These are phyloP conservation scores for Pseudopyricularia cyperi DNA, from an alignment of 2,329 filamentous ascomycete genomes.

Conservation along the genomic window DNA sequence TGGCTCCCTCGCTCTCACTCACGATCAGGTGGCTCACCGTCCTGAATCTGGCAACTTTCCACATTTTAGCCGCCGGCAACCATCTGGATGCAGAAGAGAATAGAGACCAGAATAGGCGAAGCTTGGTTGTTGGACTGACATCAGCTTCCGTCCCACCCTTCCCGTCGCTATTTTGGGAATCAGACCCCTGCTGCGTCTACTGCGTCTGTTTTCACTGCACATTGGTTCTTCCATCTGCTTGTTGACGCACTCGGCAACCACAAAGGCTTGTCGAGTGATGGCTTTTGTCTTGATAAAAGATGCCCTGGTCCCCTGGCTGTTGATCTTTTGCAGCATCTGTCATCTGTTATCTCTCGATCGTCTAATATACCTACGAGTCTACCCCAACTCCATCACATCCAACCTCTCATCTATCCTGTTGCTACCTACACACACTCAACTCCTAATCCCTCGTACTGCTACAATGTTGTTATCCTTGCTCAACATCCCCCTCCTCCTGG, in stretches of 20 bases:
- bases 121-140: background rate
- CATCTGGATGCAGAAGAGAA: too few species aligned
- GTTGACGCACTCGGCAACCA: background rate
- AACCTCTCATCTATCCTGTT: too few species aligned
- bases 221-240: too few species aligned
- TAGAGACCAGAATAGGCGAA: too few species aligned
- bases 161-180: background rate
- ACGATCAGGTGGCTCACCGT: background rate
- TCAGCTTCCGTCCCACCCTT: background rate
- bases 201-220: too few species aligned
- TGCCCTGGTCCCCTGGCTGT: too few species aligned
- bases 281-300: too few species aligned
- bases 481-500: conserved; percentile 13
- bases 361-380: too few species aligned
- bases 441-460: background rate
- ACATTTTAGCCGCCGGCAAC: background rate
- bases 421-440: background rate
- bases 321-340: too few species aligned
- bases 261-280: too few species aligned
- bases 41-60: background rate
- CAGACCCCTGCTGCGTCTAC: background rate
- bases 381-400: too few species aligned
- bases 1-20: background rate
- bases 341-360: too few species aligned
- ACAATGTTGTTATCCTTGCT: conserved; percentile 8